Conservation (phyloP, 1,139 yeast genomes). For the Geotrichum histeridarum region DNA sequence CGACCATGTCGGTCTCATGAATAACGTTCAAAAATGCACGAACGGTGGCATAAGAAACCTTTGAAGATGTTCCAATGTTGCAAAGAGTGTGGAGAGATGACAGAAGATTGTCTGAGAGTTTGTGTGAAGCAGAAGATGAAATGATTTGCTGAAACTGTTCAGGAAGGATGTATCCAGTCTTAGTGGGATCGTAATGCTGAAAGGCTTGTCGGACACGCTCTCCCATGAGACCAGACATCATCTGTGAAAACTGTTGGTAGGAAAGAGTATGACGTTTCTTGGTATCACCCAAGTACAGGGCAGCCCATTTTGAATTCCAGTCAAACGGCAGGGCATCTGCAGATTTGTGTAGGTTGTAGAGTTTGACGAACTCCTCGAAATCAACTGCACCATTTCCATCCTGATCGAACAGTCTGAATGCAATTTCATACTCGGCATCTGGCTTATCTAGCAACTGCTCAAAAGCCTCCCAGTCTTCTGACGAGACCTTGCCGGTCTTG, state of each 20-base stretch:
- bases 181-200: conserved; percentile 35
- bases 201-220: conserved; percentile 46
- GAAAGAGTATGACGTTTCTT: conserved; percentile 39
- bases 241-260: conserved; percentile 43
- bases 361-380: conserved; percentile 39
- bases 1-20: conserved; percentile 42
- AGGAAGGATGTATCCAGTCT: conserved; percentile 41
- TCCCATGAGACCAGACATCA: conserved; percentile 43
- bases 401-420: conserved; percentile 41
- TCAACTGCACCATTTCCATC: conserved; percentile 35
- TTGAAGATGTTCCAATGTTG: conserved; percentile 33
- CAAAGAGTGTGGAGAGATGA: conserved; percentile 39
- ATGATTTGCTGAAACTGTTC: conserved; percentile 41
- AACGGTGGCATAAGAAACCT: conserved; percentile 43
- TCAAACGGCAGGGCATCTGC: conserved; percentile 41
- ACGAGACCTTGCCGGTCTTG: conserved; percentile 33
- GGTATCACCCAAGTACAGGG: conserved; percentile 40
- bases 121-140: conserved; percentile 40
- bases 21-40: conserved; percentile 43
- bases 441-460: conserved; percentile 41
- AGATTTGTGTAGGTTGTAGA: conserved; percentile 30
- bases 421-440: conserved; percentile 47
- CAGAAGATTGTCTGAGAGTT: conserved; percentile 40
- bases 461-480: conserved; percentile 41
- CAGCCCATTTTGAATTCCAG: conserved; percentile 43